A percentile compares a stretch with the other conserved stretches of the same genome.
Evolutionary conservation across 768 basidiomycete genomes (phyloP).

Genomic region (Mycena filopes): DNA sequence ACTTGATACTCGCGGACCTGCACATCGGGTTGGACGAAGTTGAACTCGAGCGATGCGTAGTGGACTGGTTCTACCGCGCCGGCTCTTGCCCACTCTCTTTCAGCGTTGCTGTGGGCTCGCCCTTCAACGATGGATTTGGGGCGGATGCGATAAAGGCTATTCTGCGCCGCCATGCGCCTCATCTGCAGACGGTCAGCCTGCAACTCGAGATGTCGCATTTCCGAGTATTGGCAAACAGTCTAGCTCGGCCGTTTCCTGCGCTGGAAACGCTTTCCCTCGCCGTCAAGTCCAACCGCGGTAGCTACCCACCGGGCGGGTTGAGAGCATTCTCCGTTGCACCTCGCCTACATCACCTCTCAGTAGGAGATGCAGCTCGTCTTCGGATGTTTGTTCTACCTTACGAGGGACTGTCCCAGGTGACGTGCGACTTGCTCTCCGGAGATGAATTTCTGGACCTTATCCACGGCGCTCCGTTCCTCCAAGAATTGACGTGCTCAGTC

Average conservation of each 20-base stretch:
- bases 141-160: neutral
- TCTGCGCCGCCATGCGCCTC: neutral
- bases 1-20: neutral
- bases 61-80: constrained; percentile 4
- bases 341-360: neutral
- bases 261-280: neutral
- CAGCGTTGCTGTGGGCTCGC: neutral
- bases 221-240: neutral
- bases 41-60: neutral
- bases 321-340: constrained; percentile 1
- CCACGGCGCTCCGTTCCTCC: neutral
- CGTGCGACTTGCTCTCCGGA: neutral
- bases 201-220: neutral
- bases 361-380: neutral
- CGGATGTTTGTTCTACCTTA: neutral
- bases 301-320: neutral
- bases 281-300: neutral
- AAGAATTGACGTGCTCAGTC: neutral
- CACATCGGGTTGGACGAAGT: neutral
- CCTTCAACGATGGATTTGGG: neutral
- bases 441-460: constrained; percentile 5
- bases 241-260: neutral
- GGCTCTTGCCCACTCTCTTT: constrained; percentile 6
- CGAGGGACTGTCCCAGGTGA: neutral
- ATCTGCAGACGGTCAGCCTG: neutral